Evolutionary conservation across 148 eudicot genomes (phyloP).

Genomic region (Spergularia marina): DNA sequence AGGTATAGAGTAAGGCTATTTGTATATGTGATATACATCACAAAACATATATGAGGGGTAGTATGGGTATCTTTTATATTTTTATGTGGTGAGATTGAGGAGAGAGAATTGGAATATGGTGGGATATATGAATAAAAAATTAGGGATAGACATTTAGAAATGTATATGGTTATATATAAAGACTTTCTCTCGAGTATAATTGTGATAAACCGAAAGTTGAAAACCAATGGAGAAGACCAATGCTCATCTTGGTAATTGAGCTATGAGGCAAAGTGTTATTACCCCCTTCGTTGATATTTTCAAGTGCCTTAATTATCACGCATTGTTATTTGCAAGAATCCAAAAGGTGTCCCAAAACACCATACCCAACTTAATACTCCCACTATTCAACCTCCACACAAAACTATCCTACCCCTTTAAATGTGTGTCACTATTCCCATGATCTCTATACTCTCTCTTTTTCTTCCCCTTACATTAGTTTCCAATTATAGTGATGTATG

Average conservation of each 20-base stretch:
- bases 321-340: neutral
- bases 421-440: slow-evolving; percentile 24
- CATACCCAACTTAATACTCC: slow-evolving; percentile 15
- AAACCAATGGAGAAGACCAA: neutral
- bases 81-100: no score
- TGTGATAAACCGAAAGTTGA: no score
- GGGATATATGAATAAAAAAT: no score
- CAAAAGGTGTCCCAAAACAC: slow-evolving; percentile 14
- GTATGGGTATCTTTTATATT: no score
- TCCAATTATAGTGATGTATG: neutral
- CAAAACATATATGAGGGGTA: no score
- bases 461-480: neutral
- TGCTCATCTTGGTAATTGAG: neutral
- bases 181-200: no score
- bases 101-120: no score
- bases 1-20: no score
- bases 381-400: slow-evolving; percentile 12
- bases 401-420: slow-evolving; percentile 1
- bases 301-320: slow-evolving; percentile 6
- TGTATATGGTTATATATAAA: no score
- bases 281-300: neutral
- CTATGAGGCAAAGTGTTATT: neutral
- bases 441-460: neutral
- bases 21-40: no score
- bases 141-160: no score